phyloP scores from a whole-genome alignment of 2,329 filamentous ascomycete species.

The Trichoderma koningii region DNA sequence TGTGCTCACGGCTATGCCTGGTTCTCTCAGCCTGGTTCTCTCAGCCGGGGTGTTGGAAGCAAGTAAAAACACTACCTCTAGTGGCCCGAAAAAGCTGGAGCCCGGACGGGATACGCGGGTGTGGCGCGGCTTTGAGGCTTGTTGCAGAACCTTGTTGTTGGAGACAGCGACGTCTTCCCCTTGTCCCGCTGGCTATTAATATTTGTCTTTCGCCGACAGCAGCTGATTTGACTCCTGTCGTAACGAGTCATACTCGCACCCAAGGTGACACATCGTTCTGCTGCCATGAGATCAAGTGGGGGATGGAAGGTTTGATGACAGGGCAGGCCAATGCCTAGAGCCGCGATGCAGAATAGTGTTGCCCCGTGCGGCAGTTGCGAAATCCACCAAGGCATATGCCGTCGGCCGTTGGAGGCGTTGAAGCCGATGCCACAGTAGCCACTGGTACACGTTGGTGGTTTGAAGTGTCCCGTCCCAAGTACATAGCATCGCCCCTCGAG shows the following conservation, averaged over 20 bases:
- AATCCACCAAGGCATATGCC: slow-evolving; percentile 18
- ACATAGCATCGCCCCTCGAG: not conserved
- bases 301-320: slow-evolving; percentile 19
- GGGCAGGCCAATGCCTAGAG: slow-evolving; percentile 1
- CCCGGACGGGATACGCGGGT: not conserved
- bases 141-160: not conserved
- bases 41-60: not conserved
- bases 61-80: not conserved
- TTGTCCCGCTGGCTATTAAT: not conserved
- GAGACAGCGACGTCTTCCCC: not conserved
- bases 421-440: slow-evolving; percentile 13
- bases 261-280: slow-evolving; percentile 18
- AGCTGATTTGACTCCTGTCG: not conserved
- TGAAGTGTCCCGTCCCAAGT: not conserved
- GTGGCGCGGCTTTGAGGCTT: slow-evolving; percentile 1
- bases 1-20: not conserved
- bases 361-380: slow-evolving; percentile 14
- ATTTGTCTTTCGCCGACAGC: not conserved
- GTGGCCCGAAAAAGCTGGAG: slow-evolving; percentile 1
- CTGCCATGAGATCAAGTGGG: slow-evolving; percentile 23
- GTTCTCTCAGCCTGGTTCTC: not conserved
- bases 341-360: not conserved
- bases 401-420: slow-evolving; percentile 19
- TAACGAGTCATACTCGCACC: slow-evolving; percentile 10
- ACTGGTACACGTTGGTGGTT: not conserved